phyloP scores from a whole-genome alignment of 305 asterid genomes.

The Withania somnifera region DNA sequence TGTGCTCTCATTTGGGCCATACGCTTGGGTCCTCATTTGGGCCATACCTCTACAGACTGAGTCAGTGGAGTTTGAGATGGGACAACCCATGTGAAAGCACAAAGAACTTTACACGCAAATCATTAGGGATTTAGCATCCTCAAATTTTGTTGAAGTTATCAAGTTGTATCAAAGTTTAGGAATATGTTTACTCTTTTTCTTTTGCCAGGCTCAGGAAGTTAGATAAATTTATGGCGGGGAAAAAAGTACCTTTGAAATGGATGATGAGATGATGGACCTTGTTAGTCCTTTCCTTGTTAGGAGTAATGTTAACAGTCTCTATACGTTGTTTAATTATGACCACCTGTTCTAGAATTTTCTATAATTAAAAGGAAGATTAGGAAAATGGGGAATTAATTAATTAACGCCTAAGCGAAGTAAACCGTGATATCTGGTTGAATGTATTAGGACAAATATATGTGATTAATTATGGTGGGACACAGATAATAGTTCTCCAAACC shows the following conservation, averaged over 20 bases:
- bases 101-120: constrained; percentile 23
- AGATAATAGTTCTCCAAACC: constrained; percentile 10
- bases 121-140: constrained; percentile 25
- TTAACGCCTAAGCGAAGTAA: too few relatives aligned
- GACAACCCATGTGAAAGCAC: constrained; percentile 45
- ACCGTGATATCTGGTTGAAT: neutral
- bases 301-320: neutral
- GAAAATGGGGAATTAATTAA: neutral
- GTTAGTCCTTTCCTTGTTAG: neutral
- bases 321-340: neutral
- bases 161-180: constrained; percentile 7
- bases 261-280: neutral
- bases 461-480: constrained; percentile 13
- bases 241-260: neutral
- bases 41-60: too few relatives aligned
- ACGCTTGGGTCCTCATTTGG: too few relatives aligned
- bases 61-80: neutral
- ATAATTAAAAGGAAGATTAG: neutral
- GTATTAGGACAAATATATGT: constrained; percentile 2
- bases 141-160: constrained; percentile 22
- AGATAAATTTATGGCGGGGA: constrained; percentile 10
- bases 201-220: constrained; percentile 9
- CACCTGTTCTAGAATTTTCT: neutral
- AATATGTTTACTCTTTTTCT: neutral
- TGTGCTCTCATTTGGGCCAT: too few relatives aligned